Evolutionary conservation across 306 rosid species (phyloP).

Genomic region (Cucurbita moschata): DNA sequence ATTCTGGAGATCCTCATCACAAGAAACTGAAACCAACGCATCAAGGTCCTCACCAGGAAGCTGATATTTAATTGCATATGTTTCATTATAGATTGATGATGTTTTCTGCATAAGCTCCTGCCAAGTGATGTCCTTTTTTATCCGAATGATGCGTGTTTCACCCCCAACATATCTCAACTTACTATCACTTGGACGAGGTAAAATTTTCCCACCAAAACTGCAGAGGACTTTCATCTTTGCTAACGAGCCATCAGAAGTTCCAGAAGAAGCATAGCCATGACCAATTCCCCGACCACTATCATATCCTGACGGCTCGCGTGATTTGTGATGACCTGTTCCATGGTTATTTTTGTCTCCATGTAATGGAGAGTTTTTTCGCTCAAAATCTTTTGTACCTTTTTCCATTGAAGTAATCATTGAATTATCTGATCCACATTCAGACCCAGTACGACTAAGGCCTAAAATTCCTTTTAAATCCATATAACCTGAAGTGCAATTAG

Average conservation of each 20-base stretch:
- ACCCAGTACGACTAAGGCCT: conserved; percentile 47
- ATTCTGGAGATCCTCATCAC: conserved; percentile 64
- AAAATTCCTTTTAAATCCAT: conserved; percentile 52
- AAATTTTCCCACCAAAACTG: conserved; percentile 74
- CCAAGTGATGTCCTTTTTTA: conserved; percentile 61
- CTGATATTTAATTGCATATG: conserved; percentile 58
- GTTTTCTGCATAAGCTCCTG: conserved; percentile 50
- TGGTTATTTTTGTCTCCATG: conserved; percentile 35
- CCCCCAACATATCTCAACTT: conserved; percentile 84
- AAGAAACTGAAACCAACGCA: conserved; percentile 77
- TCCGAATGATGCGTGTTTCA: conserved; percentile 58
- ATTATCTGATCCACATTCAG: conserved; percentile 57
- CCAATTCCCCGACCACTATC: conserved; percentile 30
- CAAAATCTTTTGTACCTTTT: conserved; percentile 37
- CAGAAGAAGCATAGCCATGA: conserved; percentile 40
- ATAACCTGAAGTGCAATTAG: conserved; percentile 31
- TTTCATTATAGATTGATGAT: conserved; percentile 43
- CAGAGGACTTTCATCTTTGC: conserved; percentile 56
- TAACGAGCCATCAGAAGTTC: conserved; percentile 36
- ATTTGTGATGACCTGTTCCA: conserved; percentile 37
- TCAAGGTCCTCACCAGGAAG: conserved; percentile 96
- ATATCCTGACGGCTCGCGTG: conserved; percentile 27
- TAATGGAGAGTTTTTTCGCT: conserved; percentile 22
- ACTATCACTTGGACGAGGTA: conserved; percentile 78
- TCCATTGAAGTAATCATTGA: conserved; percentile 36